Conservation (phyloP, 306 rosid species). For the Rosa persica region DNA sequence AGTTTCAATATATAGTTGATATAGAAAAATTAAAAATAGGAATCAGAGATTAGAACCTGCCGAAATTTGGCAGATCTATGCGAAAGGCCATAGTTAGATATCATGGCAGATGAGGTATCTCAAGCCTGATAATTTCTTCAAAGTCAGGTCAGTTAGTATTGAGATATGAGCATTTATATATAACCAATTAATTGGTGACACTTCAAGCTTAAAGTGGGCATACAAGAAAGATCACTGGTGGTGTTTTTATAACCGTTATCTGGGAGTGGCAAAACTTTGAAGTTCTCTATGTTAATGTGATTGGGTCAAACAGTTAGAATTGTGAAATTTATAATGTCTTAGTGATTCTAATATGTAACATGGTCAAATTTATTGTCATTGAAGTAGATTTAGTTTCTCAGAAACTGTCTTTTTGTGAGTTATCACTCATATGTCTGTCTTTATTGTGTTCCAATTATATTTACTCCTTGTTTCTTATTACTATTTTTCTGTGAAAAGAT, state of each 20-base stretch:
- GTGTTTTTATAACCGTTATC: neutral
- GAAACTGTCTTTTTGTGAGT: slow-evolving; percentile 10
- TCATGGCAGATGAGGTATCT: neutral
- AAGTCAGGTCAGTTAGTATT: neutral
- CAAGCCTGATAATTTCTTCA: neutral
- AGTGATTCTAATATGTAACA: neutral
- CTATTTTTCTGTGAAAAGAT: slow-evolving; percentile 38
- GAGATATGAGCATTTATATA: neutral
- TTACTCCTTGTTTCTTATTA: neutral
- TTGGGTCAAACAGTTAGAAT: neutral
- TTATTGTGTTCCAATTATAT: neutral
- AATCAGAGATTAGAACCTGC: neutral
- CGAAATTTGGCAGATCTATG: neutral
- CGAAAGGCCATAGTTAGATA: neutral
- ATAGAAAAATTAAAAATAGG: neutral
- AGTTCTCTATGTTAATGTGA: neutral
- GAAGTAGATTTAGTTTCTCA: slow-evolving; percentile 4
- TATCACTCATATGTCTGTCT: neutral
- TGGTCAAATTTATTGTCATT: neutral
- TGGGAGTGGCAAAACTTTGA: neutral
- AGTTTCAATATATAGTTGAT: neutral
- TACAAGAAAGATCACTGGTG: neutral
- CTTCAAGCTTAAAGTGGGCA: neutral
- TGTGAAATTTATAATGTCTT: neutral
- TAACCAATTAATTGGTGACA: neutral